phyloP scores from a whole-genome alignment of 257 asterid genomes.

The Solanum megistacrolobum region DNA sequence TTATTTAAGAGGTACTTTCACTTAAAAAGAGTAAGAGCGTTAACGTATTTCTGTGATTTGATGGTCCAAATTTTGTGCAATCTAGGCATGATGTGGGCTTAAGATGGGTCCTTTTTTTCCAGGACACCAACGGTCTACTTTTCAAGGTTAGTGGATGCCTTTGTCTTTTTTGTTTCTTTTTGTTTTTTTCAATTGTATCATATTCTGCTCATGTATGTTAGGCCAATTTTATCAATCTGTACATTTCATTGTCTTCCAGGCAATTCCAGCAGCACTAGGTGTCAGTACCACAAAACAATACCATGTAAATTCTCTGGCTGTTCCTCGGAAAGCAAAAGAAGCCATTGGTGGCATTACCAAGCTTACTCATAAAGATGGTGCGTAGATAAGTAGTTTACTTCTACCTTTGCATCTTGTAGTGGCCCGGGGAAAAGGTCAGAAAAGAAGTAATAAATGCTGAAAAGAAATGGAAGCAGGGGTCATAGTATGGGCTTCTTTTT shows the following conservation, averaged over 20 bases:
- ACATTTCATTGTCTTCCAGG: constrained; percentile 35
- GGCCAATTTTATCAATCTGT: background rate
- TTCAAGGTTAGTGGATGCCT: constrained; percentile 54
- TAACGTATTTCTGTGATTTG: background rate
- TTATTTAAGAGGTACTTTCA: background rate
- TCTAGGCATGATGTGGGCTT: constrained; percentile 74
- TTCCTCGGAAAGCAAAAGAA: constrained; percentile 98
- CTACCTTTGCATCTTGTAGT: background rate
- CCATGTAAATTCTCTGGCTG: constrained; percentile 97
- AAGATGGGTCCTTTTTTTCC: constrained; percentile 93
- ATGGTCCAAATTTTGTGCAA: background rate
- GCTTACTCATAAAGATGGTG: constrained; percentile 92
- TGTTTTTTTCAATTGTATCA: background rate
- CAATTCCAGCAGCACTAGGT: constrained; percentile 88
- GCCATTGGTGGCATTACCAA: constrained; percentile 97
- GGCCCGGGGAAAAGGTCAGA: background rate
- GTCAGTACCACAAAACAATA: constrained; percentile 77
- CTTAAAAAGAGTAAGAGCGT: background rate
- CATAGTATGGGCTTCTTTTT: background rate
- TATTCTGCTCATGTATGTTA: background rate
- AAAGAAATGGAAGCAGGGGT: background rate
- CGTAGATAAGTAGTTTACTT: background rate
- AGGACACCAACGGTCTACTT: constrained; percentile 96
- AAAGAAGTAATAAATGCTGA: background rate
- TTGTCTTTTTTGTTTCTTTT: background rate